Evolutionary conservation across 2,329 filamentous ascomycete genomes (phyloP).

Genomic region (Colletotrichum viniferum): DNA sequence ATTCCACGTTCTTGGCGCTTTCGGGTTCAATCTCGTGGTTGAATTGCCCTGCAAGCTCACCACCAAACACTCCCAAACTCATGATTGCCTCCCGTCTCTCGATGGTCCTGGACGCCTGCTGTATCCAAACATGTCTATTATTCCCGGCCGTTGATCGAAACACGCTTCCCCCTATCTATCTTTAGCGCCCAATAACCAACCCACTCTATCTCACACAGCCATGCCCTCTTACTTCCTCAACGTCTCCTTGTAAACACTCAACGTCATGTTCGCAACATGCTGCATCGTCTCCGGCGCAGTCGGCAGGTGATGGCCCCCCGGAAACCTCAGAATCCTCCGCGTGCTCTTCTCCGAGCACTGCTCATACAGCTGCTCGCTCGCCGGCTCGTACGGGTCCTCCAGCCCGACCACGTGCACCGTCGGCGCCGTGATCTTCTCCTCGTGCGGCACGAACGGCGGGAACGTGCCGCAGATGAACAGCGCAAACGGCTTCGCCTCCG

Average conservation of each 20-base stretch:
- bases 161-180: neutral
- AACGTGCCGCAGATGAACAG: slow-evolving; percentile 16
- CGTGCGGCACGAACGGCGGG: slow-evolving; percentile 4
- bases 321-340: slow-evolving; percentile 1
- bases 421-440: slow-evolving; percentile 1
- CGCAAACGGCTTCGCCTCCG: neutral
- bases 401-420: slow-evolving; percentile 12
- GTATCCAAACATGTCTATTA: neutral
- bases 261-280: neutral
- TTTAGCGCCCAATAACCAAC: neutral
- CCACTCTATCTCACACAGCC: neutral
- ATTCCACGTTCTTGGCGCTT: neutral
- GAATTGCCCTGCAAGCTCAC: neutral
- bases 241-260: slow-evolving; percentile 2
- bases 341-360: neutral
- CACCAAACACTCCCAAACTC: neutral
- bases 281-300: slow-evolving; percentile 7
- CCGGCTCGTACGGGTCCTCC: neutral
- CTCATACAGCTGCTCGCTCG: slow-evolving; percentile 7
- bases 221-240: neutral
- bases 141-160: neutral
- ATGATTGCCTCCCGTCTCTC: neutral
- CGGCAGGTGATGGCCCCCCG: slow-evolving; percentile 9
- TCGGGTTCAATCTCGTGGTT: neutral
- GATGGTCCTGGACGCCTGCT: neutral